These are phyloP conservation scores for Neofusicoccum laricinum DNA, from an alignment of 2,329 filamentous ascomycete species.

Conservation along the genomic window DNA sequence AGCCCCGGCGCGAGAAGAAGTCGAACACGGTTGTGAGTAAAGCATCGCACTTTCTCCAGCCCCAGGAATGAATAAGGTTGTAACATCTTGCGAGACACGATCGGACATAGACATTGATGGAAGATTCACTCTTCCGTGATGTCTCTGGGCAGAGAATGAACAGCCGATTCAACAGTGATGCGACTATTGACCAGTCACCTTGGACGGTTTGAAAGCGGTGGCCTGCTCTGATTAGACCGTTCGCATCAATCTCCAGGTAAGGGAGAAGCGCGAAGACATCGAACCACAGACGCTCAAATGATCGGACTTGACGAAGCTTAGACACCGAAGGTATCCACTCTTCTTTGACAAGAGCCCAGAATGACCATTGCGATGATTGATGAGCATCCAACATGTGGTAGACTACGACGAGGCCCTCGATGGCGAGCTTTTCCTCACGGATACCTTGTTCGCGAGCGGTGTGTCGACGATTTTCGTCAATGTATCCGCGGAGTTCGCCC, in stretches of 20 bases:
- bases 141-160: conserved; percentile 48
- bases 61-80: conserved; percentile 53
- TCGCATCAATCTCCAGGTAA: conserved; percentile 50
- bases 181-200: conserved; percentile 52
- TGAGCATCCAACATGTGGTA: conserved; percentile 41
- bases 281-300: conserved; percentile 39
- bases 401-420: conserved; percentile 48
- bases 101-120: conserved; percentile 56
- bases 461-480: conserved; percentile 44
- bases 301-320: conserved; percentile 25
- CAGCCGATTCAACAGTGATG: conserved; percentile 44
- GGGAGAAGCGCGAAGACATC: conserved; percentile 54
- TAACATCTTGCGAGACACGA: conserved; percentile 52
- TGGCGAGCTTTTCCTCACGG: conserved; percentile 39
- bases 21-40: conserved; percentile 56
- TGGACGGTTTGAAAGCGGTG: conserved; percentile 37
- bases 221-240: conserved; percentile 45
- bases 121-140: conserved; percentile 35
- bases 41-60: conserved; percentile 55
- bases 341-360: conserved; percentile 45
- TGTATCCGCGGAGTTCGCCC: conserved; percentile 39
- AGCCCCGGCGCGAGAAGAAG: conserved; percentile 55
- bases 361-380: conserved; percentile 29
- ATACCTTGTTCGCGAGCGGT: conserved; percentile 49
- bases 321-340: conserved; percentile 18